A percentile compares a stretch with the other conserved stretches of the same genome.
phyloP scores from a whole-genome alignment of 495 filamentous ascomycete genomes.

The Penicillium maclennaniae region DNA sequence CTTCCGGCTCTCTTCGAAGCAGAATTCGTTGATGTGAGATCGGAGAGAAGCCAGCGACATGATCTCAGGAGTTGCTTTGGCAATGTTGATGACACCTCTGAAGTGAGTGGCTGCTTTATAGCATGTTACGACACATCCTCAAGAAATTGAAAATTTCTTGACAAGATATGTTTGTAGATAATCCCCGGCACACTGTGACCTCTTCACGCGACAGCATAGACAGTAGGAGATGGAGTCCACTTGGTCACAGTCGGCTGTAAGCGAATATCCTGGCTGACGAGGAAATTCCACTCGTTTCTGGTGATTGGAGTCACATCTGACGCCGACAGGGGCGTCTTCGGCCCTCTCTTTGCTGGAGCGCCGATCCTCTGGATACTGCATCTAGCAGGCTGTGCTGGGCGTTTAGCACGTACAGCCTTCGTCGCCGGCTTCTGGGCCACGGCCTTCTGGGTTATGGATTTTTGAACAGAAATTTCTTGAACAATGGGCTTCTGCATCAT shows the following conservation, averaged over 20 bases:
- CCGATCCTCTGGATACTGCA: background rate
- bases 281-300: slow-evolving; percentile 45
- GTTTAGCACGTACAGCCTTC: background rate
- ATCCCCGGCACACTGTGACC: background rate
- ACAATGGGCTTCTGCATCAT: background rate
- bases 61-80: too few species aligned
- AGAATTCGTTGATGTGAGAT: too few species aligned
- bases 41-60: too few species aligned
- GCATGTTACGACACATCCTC: background rate
- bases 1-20: too few species aligned
- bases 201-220: slow-evolving; percentile 34
- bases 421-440: background rate
- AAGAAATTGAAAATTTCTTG: background rate
- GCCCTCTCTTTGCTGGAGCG: slow-evolving; percentile 28
- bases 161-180: background rate
- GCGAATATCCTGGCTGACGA: slow-evolving; percentile 32
- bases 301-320: slow-evolving; percentile 48
- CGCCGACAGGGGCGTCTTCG: slow-evolving; percentile 43
- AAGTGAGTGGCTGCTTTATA: too few species aligned
- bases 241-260: slow-evolving; percentile 38
- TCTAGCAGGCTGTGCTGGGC: background rate
- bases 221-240: slow-evolving; percentile 42
- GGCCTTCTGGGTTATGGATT: background rate
- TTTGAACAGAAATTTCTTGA: background rate
- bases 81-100: too few species aligned